A percentile compares a stretch with the other conserved stretches of the same genome.
phyloP scores from a whole-genome alignment of 2,329 filamentous ascomycete species.

The Lachnellula cervina region DNA sequence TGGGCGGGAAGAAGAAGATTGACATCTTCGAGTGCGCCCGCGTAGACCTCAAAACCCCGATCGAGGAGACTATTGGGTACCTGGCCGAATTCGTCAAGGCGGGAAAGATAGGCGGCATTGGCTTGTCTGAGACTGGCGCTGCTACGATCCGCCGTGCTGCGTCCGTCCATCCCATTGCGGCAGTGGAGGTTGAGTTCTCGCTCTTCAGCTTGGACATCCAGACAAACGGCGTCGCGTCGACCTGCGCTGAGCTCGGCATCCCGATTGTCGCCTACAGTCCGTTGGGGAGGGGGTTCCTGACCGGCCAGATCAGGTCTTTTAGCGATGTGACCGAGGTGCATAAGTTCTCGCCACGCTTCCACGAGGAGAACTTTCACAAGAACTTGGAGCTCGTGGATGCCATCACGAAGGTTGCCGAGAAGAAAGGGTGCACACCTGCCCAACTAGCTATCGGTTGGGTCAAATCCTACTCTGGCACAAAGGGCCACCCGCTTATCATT shows the following conservation, averaged over 20 bases:
- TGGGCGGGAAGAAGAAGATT: constrained; percentile 41
- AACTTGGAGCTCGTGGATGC: constrained; percentile 59
- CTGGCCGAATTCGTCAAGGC: constrained; percentile 32
- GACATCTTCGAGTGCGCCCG: constrained; percentile 49
- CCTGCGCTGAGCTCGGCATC: constrained; percentile 58
- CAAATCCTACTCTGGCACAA: not conserved
- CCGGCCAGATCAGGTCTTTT: constrained; percentile 42
- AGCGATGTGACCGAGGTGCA: constrained; percentile 52
- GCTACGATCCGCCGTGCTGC: constrained; percentile 35
- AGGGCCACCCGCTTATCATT: constrained; percentile 36
- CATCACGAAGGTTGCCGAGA: constrained; percentile 50
- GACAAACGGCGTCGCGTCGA: constrained; percentile 33
- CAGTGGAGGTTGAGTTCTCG: constrained; percentile 41
- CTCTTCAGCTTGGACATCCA: constrained; percentile 29
- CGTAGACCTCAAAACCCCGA: constrained; percentile 38
- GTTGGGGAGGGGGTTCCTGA: constrained; percentile 56
- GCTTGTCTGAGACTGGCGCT: constrained; percentile 37
- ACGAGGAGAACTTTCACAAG: constrained; percentile 53
- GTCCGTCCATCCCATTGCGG: constrained; percentile 32
- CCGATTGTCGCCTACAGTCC: constrained; percentile 61
- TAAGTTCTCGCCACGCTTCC: constrained; percentile 56
- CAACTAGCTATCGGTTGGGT: constrained; percentile 48
- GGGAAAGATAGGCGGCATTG: constrained; percentile 39
- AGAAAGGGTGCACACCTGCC: constrained; percentile 53
- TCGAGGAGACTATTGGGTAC: constrained; percentile 32